Conservation (phyloP, 495 filamentous ascomycete species). For the Penicillium dipodomyicola region DNA sequence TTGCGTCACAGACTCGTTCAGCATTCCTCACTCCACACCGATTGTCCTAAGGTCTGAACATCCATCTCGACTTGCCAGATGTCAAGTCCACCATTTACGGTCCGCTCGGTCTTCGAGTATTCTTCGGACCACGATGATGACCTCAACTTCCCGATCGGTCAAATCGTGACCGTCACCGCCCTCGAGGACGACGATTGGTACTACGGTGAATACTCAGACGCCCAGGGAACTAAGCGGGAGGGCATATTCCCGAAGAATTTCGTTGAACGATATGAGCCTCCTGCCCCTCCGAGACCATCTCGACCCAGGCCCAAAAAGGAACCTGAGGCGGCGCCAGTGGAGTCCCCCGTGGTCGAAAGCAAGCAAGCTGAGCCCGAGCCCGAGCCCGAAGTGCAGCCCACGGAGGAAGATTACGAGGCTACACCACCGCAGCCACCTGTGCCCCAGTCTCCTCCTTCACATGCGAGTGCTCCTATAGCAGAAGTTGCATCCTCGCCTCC, state of each 20-base stretch:
- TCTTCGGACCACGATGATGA: constrained; percentile 89
- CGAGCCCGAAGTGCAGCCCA: constrained; percentile 37
- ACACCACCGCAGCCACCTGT: constrained; percentile 44
- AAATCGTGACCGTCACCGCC: constrained; percentile 90
- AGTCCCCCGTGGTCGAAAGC: constrained; percentile 28
- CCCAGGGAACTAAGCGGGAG: constrained; percentile 66
- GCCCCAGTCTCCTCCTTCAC: constrained; percentile 30
- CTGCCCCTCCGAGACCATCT: constrained; percentile 79
- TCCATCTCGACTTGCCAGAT: constrained; percentile 51
- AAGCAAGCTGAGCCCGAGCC: constrained; percentile 37
- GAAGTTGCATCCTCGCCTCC: constrained; percentile 31
- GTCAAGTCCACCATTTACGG: constrained; percentile 80
- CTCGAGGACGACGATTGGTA: constrained; percentile 96
- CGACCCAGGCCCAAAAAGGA: constrained; percentile 77
- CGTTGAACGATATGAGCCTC: constrained; percentile 90
- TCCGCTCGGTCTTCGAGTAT: constrained; percentile 94
- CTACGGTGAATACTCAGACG: constrained; percentile 81
- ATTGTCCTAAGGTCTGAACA: constrained; percentile 22
- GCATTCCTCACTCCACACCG: constrained; percentile 22
- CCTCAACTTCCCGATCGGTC: constrained; percentile 77
- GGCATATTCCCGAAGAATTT: constrained; percentile 97
- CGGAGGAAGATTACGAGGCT: constrained; percentile 25
- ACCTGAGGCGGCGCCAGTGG: constrained; percentile 42
- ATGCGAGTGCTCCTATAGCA: constrained; percentile 16
- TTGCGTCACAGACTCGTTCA: constrained; percentile 21